Evolutionary conservation across 2,329 filamentous ascomycete genomes (phyloP).

Genomic region (Tolypocladium ovalisporum): DNA sequence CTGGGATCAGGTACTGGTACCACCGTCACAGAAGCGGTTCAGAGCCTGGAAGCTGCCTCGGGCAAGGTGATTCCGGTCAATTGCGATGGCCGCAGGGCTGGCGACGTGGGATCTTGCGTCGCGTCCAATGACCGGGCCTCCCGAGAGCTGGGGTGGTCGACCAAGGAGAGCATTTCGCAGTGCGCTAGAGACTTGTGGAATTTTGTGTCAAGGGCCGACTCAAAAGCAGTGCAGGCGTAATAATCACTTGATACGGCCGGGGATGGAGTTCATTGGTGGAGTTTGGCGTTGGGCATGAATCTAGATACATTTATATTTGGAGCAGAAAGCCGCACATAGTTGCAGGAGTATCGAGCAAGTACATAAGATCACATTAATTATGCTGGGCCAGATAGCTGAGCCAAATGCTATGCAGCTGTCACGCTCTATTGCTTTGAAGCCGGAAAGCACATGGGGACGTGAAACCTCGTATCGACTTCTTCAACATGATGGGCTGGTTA

Average conservation of each 20-base stretch:
- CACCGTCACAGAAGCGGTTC: conserved; percentile 32
- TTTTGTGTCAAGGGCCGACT: conserved; percentile 12
- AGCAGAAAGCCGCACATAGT: no score
- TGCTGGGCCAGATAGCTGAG: not conserved
- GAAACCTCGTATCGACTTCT: no score
- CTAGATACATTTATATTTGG: not conserved
- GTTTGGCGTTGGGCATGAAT: not conserved
- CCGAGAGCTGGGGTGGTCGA: conserved; percentile 29
- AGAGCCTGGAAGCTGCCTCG: conserved; percentile 25
- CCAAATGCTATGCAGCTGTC: not conserved
- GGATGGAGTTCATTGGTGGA: not conserved
- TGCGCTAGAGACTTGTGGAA: conserved; percentile 23
- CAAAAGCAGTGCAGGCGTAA: not conserved
- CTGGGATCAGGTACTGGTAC: conserved; percentile 34
- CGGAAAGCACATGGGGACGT: no score
- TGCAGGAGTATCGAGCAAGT: not conserved
- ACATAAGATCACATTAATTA: not conserved
- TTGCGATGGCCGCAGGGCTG: conserved; percentile 24
- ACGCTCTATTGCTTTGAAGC: no score
- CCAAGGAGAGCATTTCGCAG: conserved; percentile 16
- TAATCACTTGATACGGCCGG: not conserved
- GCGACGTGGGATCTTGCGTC: conserved; percentile 32
- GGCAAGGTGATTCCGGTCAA: conserved; percentile 23
- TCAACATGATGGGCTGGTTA: no score
- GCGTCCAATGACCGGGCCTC: conserved; percentile 27